Evolutionary conservation across 2,329 filamentous ascomycete species (phyloP), one percentile per base, ranked within the genome.

Genomic region (Alternaria longipes): DNA sequence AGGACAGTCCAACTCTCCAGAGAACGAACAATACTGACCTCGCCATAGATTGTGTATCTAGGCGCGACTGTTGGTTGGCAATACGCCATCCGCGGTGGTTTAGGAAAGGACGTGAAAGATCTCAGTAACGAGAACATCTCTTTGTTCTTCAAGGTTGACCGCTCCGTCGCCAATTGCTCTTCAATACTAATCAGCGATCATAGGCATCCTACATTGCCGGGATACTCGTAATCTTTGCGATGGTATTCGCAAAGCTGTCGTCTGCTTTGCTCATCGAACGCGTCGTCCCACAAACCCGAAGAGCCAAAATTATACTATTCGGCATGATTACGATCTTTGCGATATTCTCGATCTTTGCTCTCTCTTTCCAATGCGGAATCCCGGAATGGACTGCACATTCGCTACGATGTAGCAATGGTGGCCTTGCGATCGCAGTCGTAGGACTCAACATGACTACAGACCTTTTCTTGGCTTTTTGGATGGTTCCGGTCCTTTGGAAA

Each of bases 371-470:
- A 32, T 74, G 72, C 38, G 62, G 58, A 8, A 11, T 66, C 6
- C 63, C 65, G 8, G 38, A 57, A 4, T 67, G 66, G 63, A 53
- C 61, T 8, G 18, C 44, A 16, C 49, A 56, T 11, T 40, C 55
- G 7, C 16, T 53, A 11, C 50, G 51, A 41, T 74, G 72, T 54
- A 34, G 54, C 3, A 54, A 64, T 22, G 66, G 60, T 9, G 54
- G 56, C 5, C 57, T 69, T 3, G 8, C 63, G 28, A 65, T 71
- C 38, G 51, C 67, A 9, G 63, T 68, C 24, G 70, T 70, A 14
- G 57, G 56, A 3, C 55, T 64, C 6, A 71, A 75, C 52, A 63
- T 73, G 22, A 20, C 63, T 8, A 68, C 71, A 0, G 74, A 76
- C 45, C 44, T 66, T 11, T 28, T 74, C 7, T 57, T 76, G 16